Conservation (phyloP, 345 rosid species). For the Salix caprea region DNA sequence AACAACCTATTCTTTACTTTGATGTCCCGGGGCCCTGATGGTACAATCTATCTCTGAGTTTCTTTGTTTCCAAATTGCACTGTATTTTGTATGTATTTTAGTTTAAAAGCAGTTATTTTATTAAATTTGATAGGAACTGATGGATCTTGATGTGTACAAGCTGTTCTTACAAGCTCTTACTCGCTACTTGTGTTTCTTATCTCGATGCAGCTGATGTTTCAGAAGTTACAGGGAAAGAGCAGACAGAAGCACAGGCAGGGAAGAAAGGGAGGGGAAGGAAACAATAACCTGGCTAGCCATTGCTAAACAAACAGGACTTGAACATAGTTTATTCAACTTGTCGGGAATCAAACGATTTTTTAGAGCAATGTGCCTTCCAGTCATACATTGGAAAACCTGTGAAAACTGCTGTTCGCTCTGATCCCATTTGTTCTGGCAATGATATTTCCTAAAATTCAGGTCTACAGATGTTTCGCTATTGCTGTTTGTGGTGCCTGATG, state of each 20-base stretch:
- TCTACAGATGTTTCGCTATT: neutral
- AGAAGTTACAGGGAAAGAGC: constrained; percentile 76
- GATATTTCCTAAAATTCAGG: neutral
- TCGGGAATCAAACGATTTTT: constrained; percentile 7
- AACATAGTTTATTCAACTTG: neutral
- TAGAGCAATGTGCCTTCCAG: neutral
- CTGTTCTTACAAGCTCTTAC: constrained; percentile 3
- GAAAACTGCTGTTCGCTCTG: neutral
- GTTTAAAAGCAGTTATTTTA: neutral
- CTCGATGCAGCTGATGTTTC: constrained; percentile 58
- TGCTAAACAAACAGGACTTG: neutral
- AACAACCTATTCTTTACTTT: constrained; percentile 84
- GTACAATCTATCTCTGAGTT: constrained; percentile 32
- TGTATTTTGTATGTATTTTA: neutral
- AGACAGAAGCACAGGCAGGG: constrained; percentile 52
- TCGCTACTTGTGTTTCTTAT: neutral
- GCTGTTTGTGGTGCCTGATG: neutral
- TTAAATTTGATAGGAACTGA: neutral
- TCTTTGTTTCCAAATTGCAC: neutral
- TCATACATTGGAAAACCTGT: neutral
- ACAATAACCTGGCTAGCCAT: constrained; percentile 38
- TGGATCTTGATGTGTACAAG: neutral
- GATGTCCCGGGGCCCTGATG: constrained; percentile 95
- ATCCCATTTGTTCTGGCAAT: neutral
- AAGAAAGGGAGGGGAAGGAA: constrained; percentile 96